Base-by-base conservation (phyloP, 352 stramenopile species). In the Globisporangium nagaii region DNA sequence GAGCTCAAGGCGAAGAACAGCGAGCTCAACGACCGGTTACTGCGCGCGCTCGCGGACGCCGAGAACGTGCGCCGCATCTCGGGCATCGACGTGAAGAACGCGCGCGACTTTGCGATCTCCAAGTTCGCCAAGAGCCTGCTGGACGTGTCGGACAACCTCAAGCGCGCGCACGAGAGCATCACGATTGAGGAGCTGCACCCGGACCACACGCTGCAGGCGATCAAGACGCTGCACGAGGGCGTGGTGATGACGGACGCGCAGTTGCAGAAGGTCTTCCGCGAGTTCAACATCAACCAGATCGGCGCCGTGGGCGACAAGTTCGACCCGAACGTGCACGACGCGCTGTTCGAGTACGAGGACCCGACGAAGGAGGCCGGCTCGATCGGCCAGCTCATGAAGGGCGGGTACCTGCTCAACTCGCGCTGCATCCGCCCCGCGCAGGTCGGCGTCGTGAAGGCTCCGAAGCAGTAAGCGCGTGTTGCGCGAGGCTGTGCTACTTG, bases 141-240 rank as follows among this genome's bases (percentile, higher is more conserved):
- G 59, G 96, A 99, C 58, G 95, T 98, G 22, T 97, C 95, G 43
- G 97, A 99, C 79, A 98, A 99, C 71, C 85, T 99, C 31, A 81
- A 92, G 56, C 88, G 96, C 34, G 97, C 96, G 6, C 77, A 99
- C 55, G 80, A 96, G 50, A 93, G 79, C 70, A 86, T 94, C 45
- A 62, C 86, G 54, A 60, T 93, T 5, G 71, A 91, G 43, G 73
- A 84, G 53, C 51, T 93, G 63, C 62, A 89, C 57, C 71, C 77
- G 22, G 69, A 90, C 34, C 78, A 89, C 66, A 72, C 76, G 46
- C 54, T 90, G 39, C 60, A 68, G 4, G 77, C 81, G 27, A 85
- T 92, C 58, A 84, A 89, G 64, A 67, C 73, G 56, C 61, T 93
- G 39, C 79, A 90, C 58, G 81, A 90, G 47, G 79, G 75, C 27